Percentiles rank a stretch among this genome's conserved stretches.
Evolutionary conservation across 371 early-diverging fungal species (phyloP).

Genomic region (Mortierella polycephala): DNA sequence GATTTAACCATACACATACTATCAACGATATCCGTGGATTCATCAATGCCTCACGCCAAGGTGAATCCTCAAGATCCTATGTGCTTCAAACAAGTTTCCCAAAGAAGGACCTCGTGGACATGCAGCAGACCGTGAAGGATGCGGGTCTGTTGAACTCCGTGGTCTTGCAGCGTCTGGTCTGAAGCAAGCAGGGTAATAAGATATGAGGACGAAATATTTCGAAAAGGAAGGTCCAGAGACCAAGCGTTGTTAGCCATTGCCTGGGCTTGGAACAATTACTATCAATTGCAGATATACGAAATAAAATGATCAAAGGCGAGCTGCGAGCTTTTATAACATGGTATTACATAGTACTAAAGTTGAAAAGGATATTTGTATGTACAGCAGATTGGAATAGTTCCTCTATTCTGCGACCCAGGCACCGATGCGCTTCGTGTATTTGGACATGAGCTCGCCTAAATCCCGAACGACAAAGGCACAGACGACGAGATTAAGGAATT

Average conservation of each 20-base stretch:
- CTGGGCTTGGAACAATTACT: background rate
- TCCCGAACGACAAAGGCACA: constrained; percentile 57
- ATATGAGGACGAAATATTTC: background rate
- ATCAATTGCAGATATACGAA: background rate
- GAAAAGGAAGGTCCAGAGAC: too few species aligned
- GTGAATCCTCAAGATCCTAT: constrained; percentile 67
- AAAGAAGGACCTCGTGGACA: constrained; percentile 75
- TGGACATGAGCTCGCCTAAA: constrained; percentile 50
- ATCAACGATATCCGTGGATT: constrained; percentile 83
- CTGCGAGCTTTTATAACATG: too few species aligned
- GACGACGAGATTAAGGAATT: constrained; percentile 45
- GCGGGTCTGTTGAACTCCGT: constrained; percentile 89
- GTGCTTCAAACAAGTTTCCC: constrained; percentile 89
- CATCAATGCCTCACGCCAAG: constrained; percentile 71
- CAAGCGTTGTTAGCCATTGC: too few species aligned
- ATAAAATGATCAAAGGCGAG: too few species aligned
- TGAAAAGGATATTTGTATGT: too few species aligned
- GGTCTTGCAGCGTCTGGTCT: constrained; percentile 73
- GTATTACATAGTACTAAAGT: too few species aligned
- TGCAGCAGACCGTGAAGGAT: constrained; percentile 75
- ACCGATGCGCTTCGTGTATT: constrained; percentile 53
- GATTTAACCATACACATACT: constrained; percentile 92
- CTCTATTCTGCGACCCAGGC: constrained; percentile 38
- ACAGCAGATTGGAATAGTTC: too few species aligned
- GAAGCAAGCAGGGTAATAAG: background rate